Evolutionary conservation across 2,329 filamentous ascomycete species (phyloP).

Genomic region (Arthrobotrys megalospora): DNA sequence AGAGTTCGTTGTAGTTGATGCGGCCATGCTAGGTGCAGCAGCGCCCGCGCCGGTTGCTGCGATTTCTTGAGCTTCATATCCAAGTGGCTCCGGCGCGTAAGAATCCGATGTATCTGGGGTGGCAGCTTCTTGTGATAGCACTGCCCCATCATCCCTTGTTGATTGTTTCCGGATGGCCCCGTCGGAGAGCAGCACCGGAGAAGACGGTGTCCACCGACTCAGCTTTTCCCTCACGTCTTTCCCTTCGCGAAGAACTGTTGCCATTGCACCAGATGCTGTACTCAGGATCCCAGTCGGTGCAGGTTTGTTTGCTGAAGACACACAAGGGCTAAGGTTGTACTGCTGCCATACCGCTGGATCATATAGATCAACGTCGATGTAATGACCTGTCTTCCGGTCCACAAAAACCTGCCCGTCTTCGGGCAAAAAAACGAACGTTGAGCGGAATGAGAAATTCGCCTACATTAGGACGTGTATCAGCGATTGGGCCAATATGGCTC

Average conservation of each 20-base stretch:
- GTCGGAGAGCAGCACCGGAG: conserved; percentile 49
- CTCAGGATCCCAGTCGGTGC: conserved; percentile 59
- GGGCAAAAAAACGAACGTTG: conserved; percentile 86
- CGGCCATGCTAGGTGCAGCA: conserved; percentile 59
- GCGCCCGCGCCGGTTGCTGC: conserved; percentile 56
- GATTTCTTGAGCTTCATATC: conserved; percentile 64
- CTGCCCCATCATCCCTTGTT: conserved; percentile 56
- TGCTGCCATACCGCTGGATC: conserved; percentile 83
- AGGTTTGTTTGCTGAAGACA: conserved; percentile 70
- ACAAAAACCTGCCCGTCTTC: conserved; percentile 90
- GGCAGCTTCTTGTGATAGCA: conserved; percentile 65
- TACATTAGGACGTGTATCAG: neutral
- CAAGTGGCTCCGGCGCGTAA: conserved; percentile 63
- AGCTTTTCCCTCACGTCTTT: conserved; percentile 51
- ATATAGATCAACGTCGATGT: conserved; percentile 88
- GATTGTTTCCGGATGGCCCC: conserved; percentile 46
- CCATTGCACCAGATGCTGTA: conserved; percentile 47
- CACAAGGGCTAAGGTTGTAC: conserved; percentile 82
- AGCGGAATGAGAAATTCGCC: conserved; percentile 92
- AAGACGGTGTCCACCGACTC: conserved; percentile 50
- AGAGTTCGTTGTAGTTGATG: conserved; percentile 23
- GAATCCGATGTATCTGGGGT: conserved; percentile 64
- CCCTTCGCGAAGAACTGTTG: conserved; percentile 42
- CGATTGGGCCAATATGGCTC: neutral
- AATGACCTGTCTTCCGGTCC: conserved; percentile 83